These are phyloP conservation scores for Cicer bijugum DNA, from an alignment of 306 rosid species.

Conservation along the genomic window DNA sequence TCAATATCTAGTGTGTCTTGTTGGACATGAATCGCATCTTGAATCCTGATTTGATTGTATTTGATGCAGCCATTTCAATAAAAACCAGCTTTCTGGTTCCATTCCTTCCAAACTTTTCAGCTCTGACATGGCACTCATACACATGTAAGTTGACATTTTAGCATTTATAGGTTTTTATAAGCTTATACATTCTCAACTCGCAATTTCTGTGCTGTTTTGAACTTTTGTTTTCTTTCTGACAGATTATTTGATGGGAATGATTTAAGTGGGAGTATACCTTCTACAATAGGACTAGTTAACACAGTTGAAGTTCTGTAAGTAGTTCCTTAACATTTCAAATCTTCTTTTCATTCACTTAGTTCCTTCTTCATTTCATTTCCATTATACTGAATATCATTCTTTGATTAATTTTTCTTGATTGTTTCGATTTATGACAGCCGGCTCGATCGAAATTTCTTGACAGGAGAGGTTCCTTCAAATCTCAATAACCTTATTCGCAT, in stretches of 20 bases:
- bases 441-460: conserved; percentile 81
- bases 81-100: conserved; percentile 83
- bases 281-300: conserved; percentile 72
- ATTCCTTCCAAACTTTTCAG: conserved; percentile 73
- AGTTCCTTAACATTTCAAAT: conserved; percentile 32
- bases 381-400: not conserved
- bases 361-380: conserved; percentile 12
- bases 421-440: conserved; percentile 66
- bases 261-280: conserved; percentile 67
- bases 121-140: conserved; percentile 78
- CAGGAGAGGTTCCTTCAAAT: conserved; percentile 70
- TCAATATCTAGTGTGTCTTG: too few relatives aligned
- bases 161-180: not conserved
- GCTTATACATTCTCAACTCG: not conserved
- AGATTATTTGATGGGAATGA: conserved; percentile 86
- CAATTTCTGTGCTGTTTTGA: conserved; percentile 24
- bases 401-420: conserved; percentile 27
- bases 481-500: conserved; percentile 67
- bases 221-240: conserved; percentile 31
- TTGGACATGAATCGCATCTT: too few relatives aligned
- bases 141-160: conserved; percentile 63
- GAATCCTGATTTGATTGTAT: conserved; percentile 1
- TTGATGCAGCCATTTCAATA: conserved; percentile 88
- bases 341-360: not conserved
- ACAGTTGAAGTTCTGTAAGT: conserved; percentile 98